phyloP scores from a whole-genome alignment of 2,329 filamentous ascomycete genomes.

The Colletotrichum zoysiae region DNA sequence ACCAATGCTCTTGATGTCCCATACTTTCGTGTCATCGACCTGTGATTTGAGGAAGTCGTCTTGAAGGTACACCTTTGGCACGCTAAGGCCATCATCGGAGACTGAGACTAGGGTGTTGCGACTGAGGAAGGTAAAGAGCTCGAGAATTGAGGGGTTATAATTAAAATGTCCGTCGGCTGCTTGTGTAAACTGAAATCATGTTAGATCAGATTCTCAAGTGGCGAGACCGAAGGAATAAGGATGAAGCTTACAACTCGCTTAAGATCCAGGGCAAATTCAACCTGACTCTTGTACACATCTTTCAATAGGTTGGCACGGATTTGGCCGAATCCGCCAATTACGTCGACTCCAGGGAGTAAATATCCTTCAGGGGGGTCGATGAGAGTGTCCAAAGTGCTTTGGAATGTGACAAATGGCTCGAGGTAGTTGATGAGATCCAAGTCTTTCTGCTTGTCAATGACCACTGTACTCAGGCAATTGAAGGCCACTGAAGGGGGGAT shows the following conservation, averaged over 20 bases:
- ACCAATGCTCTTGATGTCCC: slow-evolving; percentile 43
- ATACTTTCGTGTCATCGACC: slow-evolving; percentile 25
- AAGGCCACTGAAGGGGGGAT: too few relatives aligned
- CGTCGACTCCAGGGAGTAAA: slow-evolving; percentile 42
- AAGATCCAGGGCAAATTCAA: slow-evolving; percentile 41
- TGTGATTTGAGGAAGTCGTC: slow-evolving; percentile 20
- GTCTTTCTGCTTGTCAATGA: slow-evolving; percentile 30
- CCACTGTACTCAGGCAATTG: slow-evolving; percentile 15
- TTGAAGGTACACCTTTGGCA: slow-evolving; percentile 34
- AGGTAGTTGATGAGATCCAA: slow-evolving; percentile 43
- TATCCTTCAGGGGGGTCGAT: slow-evolving; percentile 42
- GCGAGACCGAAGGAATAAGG: neutral
- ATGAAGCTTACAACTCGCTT: slow-evolving; percentile 11
- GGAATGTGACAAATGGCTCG: slow-evolving; percentile 39
- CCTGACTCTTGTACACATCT: slow-evolving; percentile 40
- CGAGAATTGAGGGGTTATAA: slow-evolving; percentile 41
- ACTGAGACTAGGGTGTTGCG: slow-evolving; percentile 39
- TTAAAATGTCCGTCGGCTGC: slow-evolving; percentile 42
- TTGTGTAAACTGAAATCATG: slow-evolving; percentile 3
- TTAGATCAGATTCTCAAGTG: neutral
- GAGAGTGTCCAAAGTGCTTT: slow-evolving; percentile 42
- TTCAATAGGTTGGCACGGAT: slow-evolving; percentile 40
- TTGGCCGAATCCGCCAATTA: slow-evolving; percentile 38
- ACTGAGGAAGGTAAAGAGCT: slow-evolving; percentile 31
- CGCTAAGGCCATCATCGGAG: slow-evolving; percentile 31